phyloP scores from a whole-genome alignment of 2,329 filamentous ascomycete genomes.

The Periconia macrospinosa region DNA sequence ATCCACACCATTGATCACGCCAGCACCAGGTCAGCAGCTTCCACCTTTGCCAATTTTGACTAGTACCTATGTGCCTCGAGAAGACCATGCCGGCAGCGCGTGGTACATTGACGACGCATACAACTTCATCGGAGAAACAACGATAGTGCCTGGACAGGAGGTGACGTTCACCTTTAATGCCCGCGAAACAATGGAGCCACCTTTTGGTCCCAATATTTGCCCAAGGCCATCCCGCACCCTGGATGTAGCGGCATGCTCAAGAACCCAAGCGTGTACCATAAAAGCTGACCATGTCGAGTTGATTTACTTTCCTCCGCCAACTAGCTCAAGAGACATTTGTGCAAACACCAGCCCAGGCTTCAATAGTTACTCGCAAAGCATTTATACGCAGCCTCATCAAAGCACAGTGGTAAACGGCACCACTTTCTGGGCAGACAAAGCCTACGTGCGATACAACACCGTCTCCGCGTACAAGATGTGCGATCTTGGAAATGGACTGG shows the following conservation, averaged over 20 bases:
- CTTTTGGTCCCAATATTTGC: conserved; percentile 1
- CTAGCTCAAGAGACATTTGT: conserved; percentile 6
- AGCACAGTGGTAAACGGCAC: conserved; percentile 5
- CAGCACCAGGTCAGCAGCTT: neutral
- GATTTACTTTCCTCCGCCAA: conserved; percentile 9
- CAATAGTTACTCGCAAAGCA: conserved; percentile 6
- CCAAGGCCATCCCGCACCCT: neutral
- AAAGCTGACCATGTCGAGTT: conserved; percentile 2
- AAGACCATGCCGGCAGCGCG: neutral
- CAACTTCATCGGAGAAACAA: neutral
- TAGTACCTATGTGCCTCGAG: neutral
- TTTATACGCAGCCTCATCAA: conserved; percentile 5
- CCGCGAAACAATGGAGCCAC: neutral
- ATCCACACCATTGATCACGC: conserved; percentile 2
- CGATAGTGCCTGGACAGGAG: neutral
- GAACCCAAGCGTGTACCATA: conserved; percentile 5
- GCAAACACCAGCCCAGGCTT: conserved; percentile 11
- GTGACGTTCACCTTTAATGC: conserved; percentile 2
- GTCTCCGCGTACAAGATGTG: conserved; percentile 10
- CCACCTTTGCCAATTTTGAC: conserved; percentile 3
- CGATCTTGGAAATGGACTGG: neutral
- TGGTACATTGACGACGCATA: neutral
- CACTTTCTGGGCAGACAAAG: conserved; percentile 11
- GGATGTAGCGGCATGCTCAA: neutral
- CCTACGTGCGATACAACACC: conserved; percentile 7